A percentile compares a stretch with the other conserved stretches of the same genome.
phyloP scores from a whole-genome alignment of 495 filamentous ascomycete species.

The Halenospora varia region DNA sequence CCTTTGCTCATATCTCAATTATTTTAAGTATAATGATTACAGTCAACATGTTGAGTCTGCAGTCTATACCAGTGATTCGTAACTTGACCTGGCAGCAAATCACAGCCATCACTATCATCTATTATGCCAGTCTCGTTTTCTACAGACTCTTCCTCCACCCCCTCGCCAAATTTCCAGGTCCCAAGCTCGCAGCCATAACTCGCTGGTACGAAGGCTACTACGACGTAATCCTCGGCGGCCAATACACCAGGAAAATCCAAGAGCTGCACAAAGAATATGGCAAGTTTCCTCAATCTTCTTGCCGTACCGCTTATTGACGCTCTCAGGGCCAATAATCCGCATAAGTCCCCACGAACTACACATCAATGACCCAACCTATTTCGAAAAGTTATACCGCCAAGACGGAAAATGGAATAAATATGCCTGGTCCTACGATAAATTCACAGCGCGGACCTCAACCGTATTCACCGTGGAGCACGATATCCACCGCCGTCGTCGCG shows the following conservation, averaged over 20 bases:
- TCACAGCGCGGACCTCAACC: slow-evolving; percentile 18
- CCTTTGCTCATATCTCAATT: no score
- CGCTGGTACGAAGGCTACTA: slow-evolving; percentile 24
- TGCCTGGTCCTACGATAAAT: neutral
- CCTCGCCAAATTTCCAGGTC: slow-evolving; percentile 41
- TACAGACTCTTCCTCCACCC: slow-evolving; percentile 37
- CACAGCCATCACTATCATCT: slow-evolving; percentile 3
- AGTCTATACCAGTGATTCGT: no score
- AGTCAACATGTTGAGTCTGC: no score
- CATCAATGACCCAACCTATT: slow-evolving; percentile 48
- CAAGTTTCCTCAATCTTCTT: neutral
- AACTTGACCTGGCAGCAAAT: no score
- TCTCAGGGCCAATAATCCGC: slow-evolving; percentile 20
- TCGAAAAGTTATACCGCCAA: slow-evolving; percentile 38
- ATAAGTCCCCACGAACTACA: slow-evolving; percentile 32
- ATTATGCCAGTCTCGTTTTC: neutral
- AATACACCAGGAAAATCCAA: slow-evolving; percentile 22
- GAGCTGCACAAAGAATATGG: slow-evolving; percentile 35
- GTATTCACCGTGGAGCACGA: slow-evolving; percentile 43
- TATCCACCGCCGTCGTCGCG: slow-evolving; percentile 34
- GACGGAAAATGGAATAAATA: slow-evolving; percentile 8
- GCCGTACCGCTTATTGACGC: no score
- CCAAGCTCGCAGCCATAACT: slow-evolving; percentile 38
- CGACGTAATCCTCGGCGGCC: slow-evolving; percentile 8
- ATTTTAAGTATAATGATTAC: no score